Percentiles rank a stretch among this genome's conserved stretches.
Conservation (phyloP, 2,329 filamentous ascomycete species). For the Fusarium sp. region DNA sequence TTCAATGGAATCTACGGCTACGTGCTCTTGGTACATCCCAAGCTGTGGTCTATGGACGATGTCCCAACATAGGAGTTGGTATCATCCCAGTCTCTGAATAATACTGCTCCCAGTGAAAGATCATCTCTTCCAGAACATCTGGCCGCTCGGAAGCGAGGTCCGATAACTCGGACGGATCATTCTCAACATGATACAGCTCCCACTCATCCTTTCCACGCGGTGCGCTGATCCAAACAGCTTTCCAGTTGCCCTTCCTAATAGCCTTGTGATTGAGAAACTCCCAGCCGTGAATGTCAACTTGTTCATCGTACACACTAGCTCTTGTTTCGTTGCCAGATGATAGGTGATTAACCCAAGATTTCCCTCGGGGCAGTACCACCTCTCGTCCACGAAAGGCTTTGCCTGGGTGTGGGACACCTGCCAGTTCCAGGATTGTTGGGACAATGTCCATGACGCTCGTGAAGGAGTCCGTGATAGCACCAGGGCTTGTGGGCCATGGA, state of each 20-base stretch:
- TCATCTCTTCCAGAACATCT: constrained; percentile 1
- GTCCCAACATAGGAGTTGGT: not conserved
- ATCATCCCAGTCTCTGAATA: constrained; percentile 12
- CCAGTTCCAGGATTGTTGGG: constrained; percentile 58
- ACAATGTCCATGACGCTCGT: constrained; percentile 60
- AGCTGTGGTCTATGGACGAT: not conserved
- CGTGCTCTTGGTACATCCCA: not conserved
- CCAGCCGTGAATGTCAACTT: constrained; percentile 63
- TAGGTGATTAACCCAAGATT: constrained; percentile 17
- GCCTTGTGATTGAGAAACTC: constrained; percentile 64
- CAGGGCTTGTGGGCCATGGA: constrained; percentile 22
- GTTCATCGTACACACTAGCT: constrained; percentile 52
- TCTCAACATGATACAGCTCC: constrained; percentile 18
- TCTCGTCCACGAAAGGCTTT: constrained; percentile 53
- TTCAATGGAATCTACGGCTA: not conserved
- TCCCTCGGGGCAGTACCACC: constrained; percentile 61
- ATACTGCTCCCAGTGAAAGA: constrained; percentile 18
- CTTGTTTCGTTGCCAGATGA: constrained; percentile 44
- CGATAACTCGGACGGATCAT: constrained; percentile 8
- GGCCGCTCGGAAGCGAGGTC: constrained; percentile 1
- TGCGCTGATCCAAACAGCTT: constrained; percentile 62
- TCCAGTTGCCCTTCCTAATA: constrained; percentile 65
- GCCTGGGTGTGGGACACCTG: constrained; percentile 52
- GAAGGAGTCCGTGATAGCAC: constrained; percentile 48
- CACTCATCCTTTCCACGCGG: constrained; percentile 12